Base-by-base conservation (phyloP, 2,329 filamentous ascomycete genomes). In the Cladosporium sp. region DNA sequence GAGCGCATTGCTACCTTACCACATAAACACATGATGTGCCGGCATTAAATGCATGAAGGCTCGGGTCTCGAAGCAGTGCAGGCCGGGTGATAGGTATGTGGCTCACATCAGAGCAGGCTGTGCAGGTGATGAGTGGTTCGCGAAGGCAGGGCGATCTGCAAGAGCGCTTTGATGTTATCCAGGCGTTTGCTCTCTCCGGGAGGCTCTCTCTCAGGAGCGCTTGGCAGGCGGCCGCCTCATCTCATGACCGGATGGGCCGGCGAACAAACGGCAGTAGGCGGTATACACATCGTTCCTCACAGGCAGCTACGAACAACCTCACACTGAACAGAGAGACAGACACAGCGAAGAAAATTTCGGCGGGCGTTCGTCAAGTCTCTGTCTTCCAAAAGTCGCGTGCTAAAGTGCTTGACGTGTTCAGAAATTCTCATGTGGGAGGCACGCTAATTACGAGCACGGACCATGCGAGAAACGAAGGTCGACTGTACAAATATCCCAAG, bases 131-230 rank as follows among this genome's bases (percentile, higher is more conserved):
- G 58, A 59, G 57, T 59, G 57, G 57, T 59, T 59, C 38, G 57
- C 57, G 57, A 52, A 62, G 59, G 59, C 47, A 62, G 59, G 47
- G 47, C 47, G 59, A 62, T 62, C 59, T 62, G 59, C 59, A 62
- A 62, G 38, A 32, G 54, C 18, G 58, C 58, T 60, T 60, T 49
- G 58, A 60, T 60, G 58, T 26, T 62, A 52, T 62, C 28, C 59
- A 62, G 59, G 59, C 59, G 44, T 62, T 54, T 38, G 47, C 32
- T 51, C 59, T 21, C 41, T 24, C 41, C 38, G 38, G 36, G 38
- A 44, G 18, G 36, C 36, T 44, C 36, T 41, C 41, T 47, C 41
- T 47, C 41, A 59, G 57, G 57, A 59, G 57, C 24, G 49, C 49
- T 54, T 54, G 49, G 49, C 49, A 18, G 49, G 24, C 49, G 15